Evolutionary conservation across 768 basidiomycete genomes (phyloP), one percentile per base, ranked within the genome.

Genomic region (Mycena haematopus): DNA sequence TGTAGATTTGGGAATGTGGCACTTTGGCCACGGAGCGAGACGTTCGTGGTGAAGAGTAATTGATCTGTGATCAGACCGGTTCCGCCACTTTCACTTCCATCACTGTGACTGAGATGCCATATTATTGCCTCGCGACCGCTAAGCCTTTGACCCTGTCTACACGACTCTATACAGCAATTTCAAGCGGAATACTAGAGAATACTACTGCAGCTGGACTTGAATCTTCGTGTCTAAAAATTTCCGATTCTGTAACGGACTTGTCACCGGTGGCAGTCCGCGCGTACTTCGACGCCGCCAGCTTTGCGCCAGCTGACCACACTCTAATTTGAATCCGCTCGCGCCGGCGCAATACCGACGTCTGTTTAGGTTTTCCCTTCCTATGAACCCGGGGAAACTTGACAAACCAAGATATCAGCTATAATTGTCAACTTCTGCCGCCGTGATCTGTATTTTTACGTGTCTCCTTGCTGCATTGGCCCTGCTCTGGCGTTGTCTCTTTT

Each of bases 1-100:
- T 31, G 66, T 62, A 60, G 65, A 52, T 62, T 61, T 60, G 42
- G 63, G 52, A 21, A 58, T 14, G 62, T 65, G 68, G 69, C 72
- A 53, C 47, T 51, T 53, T 38, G 53, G 65, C 53, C 65, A 62
- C 65, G 54, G 54, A 22, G 54, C 42, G 46, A 49, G 54, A 25
- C 27, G 54, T 38, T 59, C 36, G 58, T 50, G 52, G 56, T 42
- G 11, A 22, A 35, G 33, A 35, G 50, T 21, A 27, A 15, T 29
- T 36, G 44, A 45, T 45, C 17, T 42, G 9, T 21, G 42, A 42
- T 42, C 36, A 38, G 8, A 38, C 11, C 36, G 36, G 36, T 13
- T 38, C 36, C 36, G 36, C 15, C 14, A 15, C 10, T 38, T n/a
- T 38, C 29, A 31, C 29, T 5, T 31, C 29, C n/a, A n/a, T n/a